These are phyloP conservation scores for Pichia cactophila DNA, from an alignment of 1,139 yeast species.

Conservation along the genomic window DNA sequence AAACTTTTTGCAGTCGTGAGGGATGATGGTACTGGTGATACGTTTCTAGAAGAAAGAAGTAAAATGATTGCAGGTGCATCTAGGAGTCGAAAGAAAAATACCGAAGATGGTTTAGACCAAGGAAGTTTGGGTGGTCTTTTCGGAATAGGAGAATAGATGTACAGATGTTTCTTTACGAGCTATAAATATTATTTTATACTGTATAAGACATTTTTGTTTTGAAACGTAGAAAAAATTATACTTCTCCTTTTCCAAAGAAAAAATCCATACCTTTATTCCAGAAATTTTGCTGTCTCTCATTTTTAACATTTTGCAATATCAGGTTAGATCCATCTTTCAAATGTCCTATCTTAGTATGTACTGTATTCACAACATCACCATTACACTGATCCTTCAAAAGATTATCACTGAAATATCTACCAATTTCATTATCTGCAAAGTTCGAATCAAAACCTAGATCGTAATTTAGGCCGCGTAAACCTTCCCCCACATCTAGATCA, in stretches of 20 bases:
- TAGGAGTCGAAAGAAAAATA: slow-evolving; percentile 25
- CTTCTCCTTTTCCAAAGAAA: slow-evolving; percentile 20
- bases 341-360: background rate
- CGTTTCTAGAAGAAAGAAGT: slow-evolving; percentile 13
- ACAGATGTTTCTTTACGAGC: too few relatives aligned
- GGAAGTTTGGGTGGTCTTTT: slow-evolving; percentile 45
- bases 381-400: background rate
- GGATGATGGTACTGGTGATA: slow-evolving; percentile 27
- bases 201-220: background rate
- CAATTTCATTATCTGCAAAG: slow-evolving; percentile 19
- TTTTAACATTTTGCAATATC: slow-evolving; percentile 5
- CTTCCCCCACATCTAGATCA: slow-evolving; percentile 50
- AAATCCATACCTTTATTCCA: slow-evolving; percentile 10
- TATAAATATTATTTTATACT: background rate
- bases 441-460: slow-evolving; percentile 16
- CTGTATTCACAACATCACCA: background rate
- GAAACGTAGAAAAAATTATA: slow-evolving; percentile 3
- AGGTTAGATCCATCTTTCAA: slow-evolving; percentile 15
- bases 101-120: slow-evolving; percentile 16
- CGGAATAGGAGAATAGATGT: slow-evolving; percentile 28
- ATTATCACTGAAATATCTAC: slow-evolving; percentile 8
- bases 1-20: slow-evolving; percentile 42
- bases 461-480: slow-evolving; percentile 16
- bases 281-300: slow-evolving; percentile 2
- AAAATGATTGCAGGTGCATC: slow-evolving; percentile 15